These are phyloP conservation scores for Brachypodium distachyon DNA, from an alignment of 202 grass and related monocot species.

Conservation along the genomic window DNA sequence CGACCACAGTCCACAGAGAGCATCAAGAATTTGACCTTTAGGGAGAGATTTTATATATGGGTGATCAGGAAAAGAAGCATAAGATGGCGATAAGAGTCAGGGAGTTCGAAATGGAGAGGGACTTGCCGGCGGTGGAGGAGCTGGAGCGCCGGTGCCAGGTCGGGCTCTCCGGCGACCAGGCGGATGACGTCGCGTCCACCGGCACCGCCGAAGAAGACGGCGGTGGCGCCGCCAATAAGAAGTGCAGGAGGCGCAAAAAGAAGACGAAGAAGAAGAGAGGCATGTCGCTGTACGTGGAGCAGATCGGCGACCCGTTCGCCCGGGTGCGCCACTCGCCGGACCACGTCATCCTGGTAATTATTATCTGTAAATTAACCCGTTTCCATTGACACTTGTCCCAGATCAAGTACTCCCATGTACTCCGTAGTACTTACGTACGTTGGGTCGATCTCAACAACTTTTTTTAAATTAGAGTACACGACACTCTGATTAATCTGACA, in stretches of 20 bases:
- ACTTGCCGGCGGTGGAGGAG: constrained; percentile 43
- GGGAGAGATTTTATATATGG: not conserved
- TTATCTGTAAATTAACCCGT: not conserved
- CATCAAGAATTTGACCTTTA: not conserved
- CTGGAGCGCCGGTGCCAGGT: constrained; percentile 57
- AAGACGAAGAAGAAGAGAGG: constrained; percentile 29
- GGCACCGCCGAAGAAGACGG: not conserved
- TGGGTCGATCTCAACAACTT: no score
- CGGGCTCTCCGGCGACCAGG: constrained; percentile 33
- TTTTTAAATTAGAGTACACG: not conserved
- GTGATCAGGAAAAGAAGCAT: not conserved
- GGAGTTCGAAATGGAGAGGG: constrained; percentile 53
- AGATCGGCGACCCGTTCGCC: constrained; percentile 53
- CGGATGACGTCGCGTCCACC: not conserved
- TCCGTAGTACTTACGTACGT: no score
- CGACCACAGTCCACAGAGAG: no score
- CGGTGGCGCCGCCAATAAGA: not conserved
- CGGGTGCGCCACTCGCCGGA: constrained; percentile 55
- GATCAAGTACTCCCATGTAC: no score
- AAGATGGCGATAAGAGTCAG: constrained; percentile 43
- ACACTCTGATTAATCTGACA: not conserved
- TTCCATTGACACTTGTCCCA: constrained; percentile 4
- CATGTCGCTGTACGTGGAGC: constrained; percentile 54
- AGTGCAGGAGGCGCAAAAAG: not conserved
- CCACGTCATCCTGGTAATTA: constrained; percentile 56